Evolutionary conservation across 805 yeast species (phyloP), one percentile per base, ranked within the genome.

Genomic region (Ogataea chonburiensis): DNA sequence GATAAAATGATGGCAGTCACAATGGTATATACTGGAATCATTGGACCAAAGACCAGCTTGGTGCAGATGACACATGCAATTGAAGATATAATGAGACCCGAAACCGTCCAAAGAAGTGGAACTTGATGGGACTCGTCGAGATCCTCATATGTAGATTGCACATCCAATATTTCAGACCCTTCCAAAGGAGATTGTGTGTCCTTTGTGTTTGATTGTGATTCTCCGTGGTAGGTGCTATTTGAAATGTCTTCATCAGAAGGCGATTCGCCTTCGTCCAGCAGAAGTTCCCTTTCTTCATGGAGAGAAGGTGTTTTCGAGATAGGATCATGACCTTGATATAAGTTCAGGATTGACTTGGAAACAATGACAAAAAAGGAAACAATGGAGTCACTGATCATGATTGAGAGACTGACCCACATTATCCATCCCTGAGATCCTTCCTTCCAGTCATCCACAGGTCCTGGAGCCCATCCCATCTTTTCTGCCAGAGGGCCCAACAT

Each of bases 401-500:
- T 87, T 16, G 96, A 81, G 47, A 91, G 70, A 56, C 94, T 80
- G 37, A 88, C 69, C 98, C 98, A 91, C 57, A 91, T 68, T 37
- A 93, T 86, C 98, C 98, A 91, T 5, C 98, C 98, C 55, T 91
- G 96, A 1, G 89, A 85, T 3, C 98, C 98, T 17, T 75, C 71
- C 50, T 85, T 81, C 97, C 97, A 93, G 61, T 88, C 95, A 55
- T 84, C 93, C 2, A 86, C 77, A 3, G 79, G 81, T 0, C 96
- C 95, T 0, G 88, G 80, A 0, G 96, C 95, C 97, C 98, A 93
- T 4, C 79, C 83, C 42, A 64, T 58, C 36, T 66, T 46, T 40
- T 81, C 71, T 1, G 94, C 79, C 40, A 86, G 40, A 3, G 97
- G 97, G 0, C 93, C 91, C n/a, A 91, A 64, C 1, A 91, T 62